These are phyloP conservation scores for Globisporangium paroecandrum DNA, from an alignment of 352 stramenopile genomes.

Conservation along the genomic window DNA sequence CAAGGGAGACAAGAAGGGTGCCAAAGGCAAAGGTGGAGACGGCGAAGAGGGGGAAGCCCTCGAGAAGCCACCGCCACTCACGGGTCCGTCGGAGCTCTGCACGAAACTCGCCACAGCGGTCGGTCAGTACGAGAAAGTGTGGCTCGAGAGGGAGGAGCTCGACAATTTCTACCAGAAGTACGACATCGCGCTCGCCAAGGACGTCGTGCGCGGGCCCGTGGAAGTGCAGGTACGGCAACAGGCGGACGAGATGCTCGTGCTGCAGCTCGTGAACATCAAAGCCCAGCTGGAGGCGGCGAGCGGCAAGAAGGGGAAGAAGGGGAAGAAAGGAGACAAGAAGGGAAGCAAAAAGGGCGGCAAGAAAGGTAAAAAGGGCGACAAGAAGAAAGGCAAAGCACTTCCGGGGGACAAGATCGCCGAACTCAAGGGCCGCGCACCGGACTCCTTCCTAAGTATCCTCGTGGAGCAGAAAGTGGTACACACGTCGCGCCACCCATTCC, in stretches of 20 bases:
- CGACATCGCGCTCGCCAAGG: constrained; percentile 89
- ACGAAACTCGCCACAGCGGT: constrained; percentile 57
- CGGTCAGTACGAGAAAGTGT: constrained; percentile 79
- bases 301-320: constrained; percentile 77
- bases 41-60: constrained; percentile 58
- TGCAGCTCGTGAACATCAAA: constrained; percentile 94
- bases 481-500: constrained; percentile 27
- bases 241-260: constrained; percentile 93
- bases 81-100: constrained; percentile 87
- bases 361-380: constrained; percentile 54
- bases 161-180: constrained; percentile 94
- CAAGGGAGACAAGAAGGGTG: constrained; percentile 42
- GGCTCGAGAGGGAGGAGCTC: constrained; percentile 84
- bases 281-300: constrained; percentile 69
- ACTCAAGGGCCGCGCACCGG: constrained; percentile 84
- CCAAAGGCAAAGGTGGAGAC: constrained; percentile 36
- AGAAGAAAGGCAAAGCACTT: constrained; percentile 76
- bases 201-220: constrained; percentile 85
- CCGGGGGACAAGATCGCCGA: constrained; percentile 90
- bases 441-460: constrained; percentile 89
- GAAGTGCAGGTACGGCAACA: constrained; percentile 84
- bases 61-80: constrained; percentile 83
- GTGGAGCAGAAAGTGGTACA: constrained; percentile 90
- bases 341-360: constrained; percentile 64
- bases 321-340: constrained; percentile 55